Evolutionary conservation across 2,329 filamentous ascomycete genomes (phyloP).

Genomic region (Cytospora mali): DNA sequence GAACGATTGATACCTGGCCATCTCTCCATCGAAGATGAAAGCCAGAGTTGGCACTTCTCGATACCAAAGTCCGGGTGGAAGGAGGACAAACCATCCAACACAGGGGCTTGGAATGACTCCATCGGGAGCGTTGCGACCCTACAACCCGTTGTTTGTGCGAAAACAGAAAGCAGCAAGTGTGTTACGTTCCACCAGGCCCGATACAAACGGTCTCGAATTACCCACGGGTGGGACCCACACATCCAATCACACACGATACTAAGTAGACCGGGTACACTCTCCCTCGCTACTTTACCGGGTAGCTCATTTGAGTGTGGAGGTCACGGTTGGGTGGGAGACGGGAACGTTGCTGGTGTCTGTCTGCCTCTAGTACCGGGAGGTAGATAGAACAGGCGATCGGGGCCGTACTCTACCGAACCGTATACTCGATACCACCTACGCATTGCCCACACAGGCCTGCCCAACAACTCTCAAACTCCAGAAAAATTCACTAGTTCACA

Average conservation of each 20-base stretch:
- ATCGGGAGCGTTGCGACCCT: too few species aligned
- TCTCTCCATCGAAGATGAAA: too few species aligned
- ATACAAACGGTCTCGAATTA: background rate
- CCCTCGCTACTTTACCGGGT: too few species aligned
- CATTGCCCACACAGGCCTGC: background rate
- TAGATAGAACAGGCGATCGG: too few species aligned
- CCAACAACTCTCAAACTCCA: too few species aligned
- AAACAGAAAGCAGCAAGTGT: background rate
- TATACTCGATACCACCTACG: background rate
- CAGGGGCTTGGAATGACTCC: background rate
- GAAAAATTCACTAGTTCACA: too few species aligned
- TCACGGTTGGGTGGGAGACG: background rate
- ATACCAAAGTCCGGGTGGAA: too few species aligned
- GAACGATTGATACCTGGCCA: slow-evolving; percentile 3
- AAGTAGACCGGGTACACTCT: background rate
- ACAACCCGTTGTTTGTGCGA: background rate
- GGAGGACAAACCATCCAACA: too few species aligned
- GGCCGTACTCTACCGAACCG: too few species aligned
- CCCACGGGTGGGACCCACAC: background rate
- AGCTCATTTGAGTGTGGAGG: background rate
- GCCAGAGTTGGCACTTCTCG: too few species aligned
- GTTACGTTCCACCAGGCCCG: background rate
- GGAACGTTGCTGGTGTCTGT: too few species aligned
- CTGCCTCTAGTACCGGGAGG: too few species aligned
- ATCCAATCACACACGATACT: background rate